A percentile compares a stretch with the other conserved stretches of the same genome.
phyloP scores from a whole-genome alignment of 257 asterid genomes.

The Rauvolfia tetraphylla region DNA sequence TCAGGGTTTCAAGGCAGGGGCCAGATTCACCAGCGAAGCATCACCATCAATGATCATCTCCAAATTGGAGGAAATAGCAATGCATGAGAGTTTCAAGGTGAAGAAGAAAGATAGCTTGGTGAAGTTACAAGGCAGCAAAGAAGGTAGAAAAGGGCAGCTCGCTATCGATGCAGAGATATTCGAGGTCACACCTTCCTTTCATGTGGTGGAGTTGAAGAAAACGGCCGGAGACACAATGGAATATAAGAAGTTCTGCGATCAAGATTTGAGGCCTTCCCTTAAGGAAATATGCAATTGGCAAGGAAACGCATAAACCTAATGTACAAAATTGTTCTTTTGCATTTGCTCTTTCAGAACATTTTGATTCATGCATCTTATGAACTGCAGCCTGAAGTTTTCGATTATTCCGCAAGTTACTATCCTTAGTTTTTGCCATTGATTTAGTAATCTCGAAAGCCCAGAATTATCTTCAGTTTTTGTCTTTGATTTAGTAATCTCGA shows the following conservation, averaged over 20 bases:
- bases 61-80: constrained; percentile 69
- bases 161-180: constrained; percentile 78
- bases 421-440: not conserved
- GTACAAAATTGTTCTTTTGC: too few species aligned
- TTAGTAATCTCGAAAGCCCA: not conserved
- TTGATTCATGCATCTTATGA: too few species aligned
- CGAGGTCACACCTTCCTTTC: constrained; percentile 87
- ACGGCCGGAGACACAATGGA: constrained; percentile 77
- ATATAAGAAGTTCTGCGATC: constrained; percentile 63
- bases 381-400: not conserved
- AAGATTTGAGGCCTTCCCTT: constrained; percentile 75
- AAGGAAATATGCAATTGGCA: constrained; percentile 77
- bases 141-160: constrained; percentile 71
- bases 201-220: constrained; percentile 82
- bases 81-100: constrained; percentile 53
- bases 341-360: too few species aligned
- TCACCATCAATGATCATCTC: constrained; percentile 56
- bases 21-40: constrained; percentile 58
- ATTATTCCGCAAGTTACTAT: not conserved
- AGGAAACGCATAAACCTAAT: constrained; percentile 16
- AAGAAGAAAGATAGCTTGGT: constrained; percentile 57
- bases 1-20: constrained; percentile 23
- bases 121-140: constrained; percentile 56
- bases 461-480: not conserved
- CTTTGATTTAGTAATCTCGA: not conserved